These are phyloP conservation scores for Heliosperma pusillum DNA, from an alignment of 148 eudicot species.

Conservation along the genomic window DNA sequence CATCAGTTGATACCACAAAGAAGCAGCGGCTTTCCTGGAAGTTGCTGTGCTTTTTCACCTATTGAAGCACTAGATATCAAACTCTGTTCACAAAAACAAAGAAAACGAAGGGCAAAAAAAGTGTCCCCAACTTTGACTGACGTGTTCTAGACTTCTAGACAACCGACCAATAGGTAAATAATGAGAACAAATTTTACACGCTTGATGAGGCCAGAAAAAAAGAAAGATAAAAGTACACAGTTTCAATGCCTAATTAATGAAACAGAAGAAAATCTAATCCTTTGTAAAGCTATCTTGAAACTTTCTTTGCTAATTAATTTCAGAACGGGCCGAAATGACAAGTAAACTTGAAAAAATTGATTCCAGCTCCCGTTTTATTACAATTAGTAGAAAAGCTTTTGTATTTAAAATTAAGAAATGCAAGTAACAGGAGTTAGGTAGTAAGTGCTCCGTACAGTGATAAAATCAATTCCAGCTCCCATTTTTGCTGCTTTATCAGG, in stretches of 20 bases:
- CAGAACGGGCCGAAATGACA: too few species aligned
- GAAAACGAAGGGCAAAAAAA: not conserved
- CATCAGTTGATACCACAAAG: conserved; percentile 65
- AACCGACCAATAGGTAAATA: not conserved
- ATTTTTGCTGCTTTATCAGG: conserved; percentile 78
- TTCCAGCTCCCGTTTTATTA: not conserved
- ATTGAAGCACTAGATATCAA: conserved; percentile 21
- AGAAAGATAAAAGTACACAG: not conserved
- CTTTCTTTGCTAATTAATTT: too few species aligned
- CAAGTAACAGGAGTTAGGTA: not conserved
- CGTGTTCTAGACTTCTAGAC: not conserved
- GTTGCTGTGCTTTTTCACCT: conserved; percentile 63
- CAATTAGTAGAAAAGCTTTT: not conserved
- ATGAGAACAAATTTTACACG: not conserved
- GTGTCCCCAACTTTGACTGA: not conserved
- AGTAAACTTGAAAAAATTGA: not conserved
- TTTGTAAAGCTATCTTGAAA: too few species aligned
- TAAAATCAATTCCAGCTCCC: conserved; percentile 68
- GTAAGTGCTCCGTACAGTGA: conserved; percentile 52
- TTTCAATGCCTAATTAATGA: not conserved
- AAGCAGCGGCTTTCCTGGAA: conserved; percentile 83
- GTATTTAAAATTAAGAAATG: not conserved
- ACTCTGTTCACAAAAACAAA: not conserved
- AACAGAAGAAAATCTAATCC: too few species aligned
- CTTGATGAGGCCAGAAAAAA: not conserved